A percentile compares a stretch with the other conserved stretches of the same genome.
phyloP scores from a whole-genome alignment of 1,139 yeast genomes.

The Nadsonia starkeyi-henricii region DNA sequence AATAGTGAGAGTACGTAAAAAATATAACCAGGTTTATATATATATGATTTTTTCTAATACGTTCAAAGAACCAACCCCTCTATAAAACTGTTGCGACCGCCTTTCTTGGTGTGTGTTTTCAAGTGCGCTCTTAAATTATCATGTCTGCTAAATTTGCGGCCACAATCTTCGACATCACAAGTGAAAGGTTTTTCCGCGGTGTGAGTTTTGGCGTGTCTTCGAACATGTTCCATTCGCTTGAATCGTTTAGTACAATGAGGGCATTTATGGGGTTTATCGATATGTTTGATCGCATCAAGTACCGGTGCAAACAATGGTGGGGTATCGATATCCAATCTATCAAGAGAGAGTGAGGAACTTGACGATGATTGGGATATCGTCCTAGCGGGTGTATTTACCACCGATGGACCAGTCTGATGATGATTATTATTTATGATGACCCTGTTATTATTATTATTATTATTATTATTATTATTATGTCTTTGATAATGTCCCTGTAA shows the following conservation, averaged over 20 bases:
- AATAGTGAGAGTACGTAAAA: neutral
- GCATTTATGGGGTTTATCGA: constrained; percentile 31
- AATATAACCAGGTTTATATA: neutral
- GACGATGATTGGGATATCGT: neutral
- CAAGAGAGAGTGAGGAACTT: neutral
- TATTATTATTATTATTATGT: too few relatives aligned
- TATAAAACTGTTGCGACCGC: constrained; percentile 28
- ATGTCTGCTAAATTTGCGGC: constrained; percentile 59
- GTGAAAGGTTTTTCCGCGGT: constrained; percentile 75
- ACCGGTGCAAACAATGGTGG: neutral
- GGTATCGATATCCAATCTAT: neutral
- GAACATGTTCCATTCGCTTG: constrained; percentile 85
- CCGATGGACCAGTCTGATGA: neutral
- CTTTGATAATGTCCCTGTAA: too few relatives aligned
- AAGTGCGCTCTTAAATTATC: constrained; percentile 73
- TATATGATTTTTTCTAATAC: too few relatives aligned
- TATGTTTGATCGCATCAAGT: neutral
- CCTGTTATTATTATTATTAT: too few relatives aligned
- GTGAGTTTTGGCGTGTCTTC: constrained; percentile 80
- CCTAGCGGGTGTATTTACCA: neutral
- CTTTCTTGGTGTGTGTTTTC: constrained; percentile 50
- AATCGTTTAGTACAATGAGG: constrained; percentile 51
- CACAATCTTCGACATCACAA: constrained; percentile 54
- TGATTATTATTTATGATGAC: too few relatives aligned
- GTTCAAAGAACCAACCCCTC: constrained; percentile 21